Percentiles rank a stretch among this genome's conserved stretches.
phyloP scores from a whole-genome alignment of 345 rosid genomes.

The Camelina sativa region DNA sequence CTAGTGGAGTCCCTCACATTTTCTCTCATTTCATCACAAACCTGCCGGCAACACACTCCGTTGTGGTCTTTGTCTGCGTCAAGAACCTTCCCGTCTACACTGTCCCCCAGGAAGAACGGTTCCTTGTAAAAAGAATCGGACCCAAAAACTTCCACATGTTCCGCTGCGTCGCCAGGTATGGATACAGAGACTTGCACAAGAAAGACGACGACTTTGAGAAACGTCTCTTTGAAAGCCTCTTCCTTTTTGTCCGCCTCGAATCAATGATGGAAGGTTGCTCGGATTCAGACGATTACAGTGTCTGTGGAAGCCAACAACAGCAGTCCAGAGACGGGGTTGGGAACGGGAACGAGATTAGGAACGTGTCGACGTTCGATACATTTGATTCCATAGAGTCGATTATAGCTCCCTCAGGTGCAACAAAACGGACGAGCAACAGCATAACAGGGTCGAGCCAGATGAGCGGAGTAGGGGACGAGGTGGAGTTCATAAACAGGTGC shows the following conservation, averaged over 20 bases:
- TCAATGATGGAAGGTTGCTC: slow-evolving; percentile 80
- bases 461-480: slow-evolving; percentile 60
- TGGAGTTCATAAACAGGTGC: slow-evolving; percentile 59
- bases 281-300: slow-evolving; percentile 78
- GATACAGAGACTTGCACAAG: slow-evolving; percentile 78
- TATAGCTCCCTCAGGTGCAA: background rate
- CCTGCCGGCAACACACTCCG: slow-evolving; percentile 70
- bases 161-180: slow-evolving; percentile 81
- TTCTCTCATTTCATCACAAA: slow-evolving; percentile 89
- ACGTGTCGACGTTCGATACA: slow-evolving; percentile 36
- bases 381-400: slow-evolving; percentile 36
- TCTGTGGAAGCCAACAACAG: slow-evolving; percentile 52
- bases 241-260: slow-evolving; percentile 65
- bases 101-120: slow-evolving; percentile 74
- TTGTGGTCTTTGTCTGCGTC: slow-evolving; percentile 71
- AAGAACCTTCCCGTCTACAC: slow-evolving; percentile 84
- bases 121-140: slow-evolving; percentile 73
- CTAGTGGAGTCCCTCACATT: slow-evolving; percentile 81
- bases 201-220: slow-evolving; percentile 81
- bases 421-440: slow-evolving; percentile 30
- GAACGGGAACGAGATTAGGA: background rate
- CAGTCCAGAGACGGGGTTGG: slow-evolving; percentile 30
- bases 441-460: slow-evolving; percentile 50
- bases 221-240: slow-evolving; percentile 63
- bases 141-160: slow-evolving; percentile 79